Conservation (phyloP, 192 early-diverging fungal species). For the Phycomyces nitens region DNA sequence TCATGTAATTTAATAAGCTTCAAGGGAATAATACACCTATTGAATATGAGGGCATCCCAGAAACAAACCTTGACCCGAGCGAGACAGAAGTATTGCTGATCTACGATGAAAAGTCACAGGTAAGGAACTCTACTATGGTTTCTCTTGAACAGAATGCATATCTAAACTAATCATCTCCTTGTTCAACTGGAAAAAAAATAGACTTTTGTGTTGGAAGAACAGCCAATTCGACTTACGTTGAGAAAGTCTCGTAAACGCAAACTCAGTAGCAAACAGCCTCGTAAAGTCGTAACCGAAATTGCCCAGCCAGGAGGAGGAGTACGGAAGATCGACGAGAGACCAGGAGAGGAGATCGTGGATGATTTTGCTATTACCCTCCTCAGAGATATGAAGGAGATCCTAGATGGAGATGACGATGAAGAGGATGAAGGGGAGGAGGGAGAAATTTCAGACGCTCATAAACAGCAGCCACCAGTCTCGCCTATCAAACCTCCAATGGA, state of each 20-base stretch:
- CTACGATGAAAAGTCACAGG: not conserved
- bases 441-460: too few relatives aligned
- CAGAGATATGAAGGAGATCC: constrained; percentile 31
- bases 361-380: constrained; percentile 36
- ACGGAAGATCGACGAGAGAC: too few relatives aligned
- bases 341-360: constrained; percentile 7
- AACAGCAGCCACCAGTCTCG: not conserved
- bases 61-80: not conserved
- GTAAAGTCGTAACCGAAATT: too few relatives aligned
- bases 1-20: too few relatives aligned
- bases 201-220: too few relatives aligned
- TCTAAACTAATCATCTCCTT: not conserved
- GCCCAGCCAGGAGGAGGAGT: too few relatives aligned
- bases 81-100: not conserved
- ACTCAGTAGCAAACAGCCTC: too few relatives aligned
- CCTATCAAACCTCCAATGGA: constrained; percentile 31
- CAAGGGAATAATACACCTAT: too few relatives aligned
- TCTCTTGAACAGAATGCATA: not conserved
- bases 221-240: too few relatives aligned
- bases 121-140: not conserved
- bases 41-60: not conserved
- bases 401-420: constrained; percentile 33
- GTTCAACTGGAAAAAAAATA: too few relatives aligned
- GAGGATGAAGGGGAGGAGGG: constrained; percentile 13
- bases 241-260: too few relatives aligned